A percentile compares a stretch with the other conserved stretches of the same genome.
Evolutionary conservation across 2,329 filamentous ascomycete species (phyloP).

Genomic region (Ascochyta clinopodiicola): DNA sequence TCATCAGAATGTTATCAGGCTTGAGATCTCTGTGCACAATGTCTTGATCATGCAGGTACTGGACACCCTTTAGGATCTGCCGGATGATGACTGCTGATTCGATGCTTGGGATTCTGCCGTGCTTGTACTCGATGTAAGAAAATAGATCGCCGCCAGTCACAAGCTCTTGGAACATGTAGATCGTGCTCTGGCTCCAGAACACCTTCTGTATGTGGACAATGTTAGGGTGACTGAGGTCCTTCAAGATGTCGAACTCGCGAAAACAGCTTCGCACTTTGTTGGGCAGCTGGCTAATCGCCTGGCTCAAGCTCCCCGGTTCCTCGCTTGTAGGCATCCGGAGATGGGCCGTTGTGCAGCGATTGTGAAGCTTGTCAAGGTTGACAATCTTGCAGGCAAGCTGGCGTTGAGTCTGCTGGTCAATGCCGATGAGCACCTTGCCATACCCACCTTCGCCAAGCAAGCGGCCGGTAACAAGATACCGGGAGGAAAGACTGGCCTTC

Average conservation of each 20-base stretch:
- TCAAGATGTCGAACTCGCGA: constrained; percentile 57
- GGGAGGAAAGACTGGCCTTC: constrained; percentile 54
- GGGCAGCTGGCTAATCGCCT: constrained; percentile 29
- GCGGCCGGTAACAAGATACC: constrained; percentile 58
- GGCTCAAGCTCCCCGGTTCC: background rate
- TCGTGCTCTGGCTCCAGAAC: constrained; percentile 58
- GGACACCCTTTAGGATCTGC: constrained; percentile 64
- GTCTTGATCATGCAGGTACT: constrained; percentile 62
- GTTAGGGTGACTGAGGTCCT: constrained; percentile 64
- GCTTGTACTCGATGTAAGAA: constrained; percentile 62
- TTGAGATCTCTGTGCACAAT: constrained; percentile 70
- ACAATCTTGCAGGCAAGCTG: constrained; percentile 76
- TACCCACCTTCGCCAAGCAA: constrained; percentile 62
- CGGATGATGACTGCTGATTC: constrained; percentile 61
- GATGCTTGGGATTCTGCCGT: constrained; percentile 54
- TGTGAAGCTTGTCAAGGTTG: constrained; percentile 50
- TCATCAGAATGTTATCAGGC: constrained; percentile 68
- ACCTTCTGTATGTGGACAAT: constrained; percentile 65
- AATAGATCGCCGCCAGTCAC: constrained; percentile 66
- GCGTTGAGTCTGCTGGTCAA: constrained; percentile 58
- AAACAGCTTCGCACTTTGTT: constrained; percentile 36
- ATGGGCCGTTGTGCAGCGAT: constrained; percentile 1
- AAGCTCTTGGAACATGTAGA: constrained; percentile 68
- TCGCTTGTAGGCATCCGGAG: constrained; percentile 9
- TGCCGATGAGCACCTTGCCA: constrained; percentile 62